Base-by-base conservation (phyloP, 371 early-diverging fungal species). In the Apophysomyces trapeziformis region DNA sequence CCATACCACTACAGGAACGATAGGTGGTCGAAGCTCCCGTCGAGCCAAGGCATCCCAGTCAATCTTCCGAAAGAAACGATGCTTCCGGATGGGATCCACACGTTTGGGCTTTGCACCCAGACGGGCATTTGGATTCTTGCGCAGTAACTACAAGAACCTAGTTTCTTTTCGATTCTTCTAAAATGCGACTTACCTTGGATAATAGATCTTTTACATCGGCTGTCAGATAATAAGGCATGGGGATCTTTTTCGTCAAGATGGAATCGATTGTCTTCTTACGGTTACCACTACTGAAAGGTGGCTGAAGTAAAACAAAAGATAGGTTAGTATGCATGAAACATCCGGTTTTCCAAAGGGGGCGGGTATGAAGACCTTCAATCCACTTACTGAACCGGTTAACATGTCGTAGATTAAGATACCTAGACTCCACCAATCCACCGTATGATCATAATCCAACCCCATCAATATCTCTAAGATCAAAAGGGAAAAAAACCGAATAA, bases 391-490 rank as follows among this genome's bases (percentile, higher is more conserved):
- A 21, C 93, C 93, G 5, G 91, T 88, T 66, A 94, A 71, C 92
- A 96, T 92, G 67, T 96, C 95, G 78, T 91, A 96, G 37, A 96
- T 82, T 47, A 96, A 78, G 38, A 96, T 92, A 6, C 96, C 99
- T 16, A 96, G 78, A 18, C 92, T 89, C 99, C 99, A 98, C 92
- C 95, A 95, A 77, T 98, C 99, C 2, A 94, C 95, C 5, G 87
- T 79, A 44, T 90, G 87, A 47, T 93, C 94, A 73, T 97, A 96
- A 45, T 91, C 91, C n/a, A 89, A 70, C 38, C 90, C 93, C 39
- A 86, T 76, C 57, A 97, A 85, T 7, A 96, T 85, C 71, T 96
- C 96, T 21, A 85, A 87, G 0, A 87, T 87, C 71, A 79, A 13
- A 16, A 63, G 60, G n/a, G 67, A 5, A 36, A 68, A 16, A 46